Base-by-base conservation (phyloP, 1,284 basidiomycete species). In the Hortiboletus rubellus region DNA sequence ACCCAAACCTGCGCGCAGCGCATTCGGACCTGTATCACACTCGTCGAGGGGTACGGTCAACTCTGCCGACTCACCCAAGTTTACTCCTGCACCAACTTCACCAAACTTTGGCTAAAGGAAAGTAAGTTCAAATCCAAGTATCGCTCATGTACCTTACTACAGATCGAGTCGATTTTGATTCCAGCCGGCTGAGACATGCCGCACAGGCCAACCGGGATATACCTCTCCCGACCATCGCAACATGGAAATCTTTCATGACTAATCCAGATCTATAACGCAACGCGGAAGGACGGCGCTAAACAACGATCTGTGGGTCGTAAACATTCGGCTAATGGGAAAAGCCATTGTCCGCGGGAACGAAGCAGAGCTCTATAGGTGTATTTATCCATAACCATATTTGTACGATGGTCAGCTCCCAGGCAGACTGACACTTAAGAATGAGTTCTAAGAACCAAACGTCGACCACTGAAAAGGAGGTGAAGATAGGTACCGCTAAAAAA, bases 201-300 rank as follows among this genome's bases (percentile, higher is more conserved):
- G 82, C 80, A 46, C 76, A 78, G 5, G 76, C 74, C 22, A 83
- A 63, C 10, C 82, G 82, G 57, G 76, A 79, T 64, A 84, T 77
- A 17, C 82, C 82, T 24, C 81, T 82, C 36, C 82, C 82, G 5
- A 84, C 72, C 37, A 84, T 76, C 1, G 81, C 80, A 27, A 84
- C 74, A 42, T 73, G 70, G 58, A 83, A 76, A 59, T 77, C 74
- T 58, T 78, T 79, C 34, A 52, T 47, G 33, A 50, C 30, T 54
- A 41, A 49, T 18, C 54, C 33, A 37, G 27, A 57, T 49, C n/a
- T 43, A 40, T 31, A 49, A 42, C 17, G 18, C 36, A 31, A 43
- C 14, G 34, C 22, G 46, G 22, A 49, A 27, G 43, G 44, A 40
- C 7, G 22, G 22, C 7, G 17, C 24, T 46, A 34, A 42, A 40